Percentiles rank a stretch among this genome's conserved stretches.
These are phyloP conservation scores for Limtongozyma cylindracea DNA, from an alignment of 805 yeast species.

Conservation along the genomic window DNA sequence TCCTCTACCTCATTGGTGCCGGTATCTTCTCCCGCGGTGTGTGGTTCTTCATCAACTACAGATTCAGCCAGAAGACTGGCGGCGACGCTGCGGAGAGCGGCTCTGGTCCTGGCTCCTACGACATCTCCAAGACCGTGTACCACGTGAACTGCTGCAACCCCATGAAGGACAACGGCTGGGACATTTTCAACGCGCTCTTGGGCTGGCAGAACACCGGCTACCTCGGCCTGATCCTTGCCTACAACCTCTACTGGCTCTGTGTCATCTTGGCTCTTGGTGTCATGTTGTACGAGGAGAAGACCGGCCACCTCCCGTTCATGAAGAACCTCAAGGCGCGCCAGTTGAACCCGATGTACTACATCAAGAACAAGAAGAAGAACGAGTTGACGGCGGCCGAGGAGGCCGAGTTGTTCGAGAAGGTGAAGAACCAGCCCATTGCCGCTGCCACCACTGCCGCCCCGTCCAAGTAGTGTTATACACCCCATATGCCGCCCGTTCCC, in stretches of 20 bases:
- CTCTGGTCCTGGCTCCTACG: background rate
- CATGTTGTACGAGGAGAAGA: background rate
- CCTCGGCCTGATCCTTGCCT: background rate
- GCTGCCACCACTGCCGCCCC: too few relatives aligned
- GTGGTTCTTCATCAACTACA: background rate
- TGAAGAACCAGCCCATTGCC: too few relatives aligned
- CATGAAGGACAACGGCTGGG: background rate
- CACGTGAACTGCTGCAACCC: background rate
- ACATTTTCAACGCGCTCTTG: background rate
- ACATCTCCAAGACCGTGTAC: background rate
- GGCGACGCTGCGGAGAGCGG: background rate
- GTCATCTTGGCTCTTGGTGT: background rate
- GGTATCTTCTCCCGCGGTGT: background rate
- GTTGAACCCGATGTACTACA: background rate
- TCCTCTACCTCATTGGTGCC: background rate
- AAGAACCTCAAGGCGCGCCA: background rate
- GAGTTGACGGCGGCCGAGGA: background rate
- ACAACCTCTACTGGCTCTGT: background rate
- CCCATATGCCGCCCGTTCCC: too few relatives aligned
- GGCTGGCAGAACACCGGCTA: background rate
- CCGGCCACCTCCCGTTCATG: background rate
- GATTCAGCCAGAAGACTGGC: background rate
- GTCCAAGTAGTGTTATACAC: too few relatives aligned
- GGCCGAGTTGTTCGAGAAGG: background rate
- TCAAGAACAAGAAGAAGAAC: background rate